Evolutionary conservation across 2,329 filamentous ascomycete genomes (phyloP), one percentile per base, ranked within the genome.

Genomic region (Daldinia sp.): DNA sequence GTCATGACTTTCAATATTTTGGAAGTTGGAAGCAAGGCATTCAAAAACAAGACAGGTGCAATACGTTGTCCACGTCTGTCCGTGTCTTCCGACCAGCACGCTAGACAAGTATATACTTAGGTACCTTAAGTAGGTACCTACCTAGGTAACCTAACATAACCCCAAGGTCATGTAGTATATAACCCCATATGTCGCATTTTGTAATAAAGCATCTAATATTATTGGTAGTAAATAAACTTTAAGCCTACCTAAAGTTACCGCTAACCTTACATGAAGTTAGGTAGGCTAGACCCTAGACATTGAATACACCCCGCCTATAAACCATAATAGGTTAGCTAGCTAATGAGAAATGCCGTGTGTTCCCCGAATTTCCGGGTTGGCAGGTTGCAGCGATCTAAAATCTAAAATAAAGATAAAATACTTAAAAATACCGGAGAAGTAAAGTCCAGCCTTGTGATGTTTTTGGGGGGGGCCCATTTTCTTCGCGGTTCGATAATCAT

Each of bases 361-460:
- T 68, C 59, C 56, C 68, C 68, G 68, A 66, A 60, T 50, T 64
- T 28, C 59, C 65, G 68, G 62, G 50, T 35, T 46, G 28, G 28
- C 42, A 23, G 53, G 35, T 28, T 62, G 46, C 55, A 66, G 44
- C 58, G 59, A 62, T 58, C 59, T 62, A 66, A 18, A 35, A 9
- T 53, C 6, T 1, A 50, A 50, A 50, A 50, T 4, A 50, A 6
- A 37, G n/a, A 37, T 15, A 54, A 60, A 50, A n/a, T n/a, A n/a
- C n/a, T 13, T 5, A 37, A 53, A 56, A 58, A 64, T 4, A 58
- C 44, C 23, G n/a, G 44, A 42, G 50, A 50, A 30, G 4, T 12
- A 5, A 50, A 50, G 26, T 30, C 46, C 18, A 30, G 46, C 46
- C 26, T 30, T 50, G 30, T 30, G 20, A 28, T 28, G 23, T 37